Base-by-base conservation (phyloP, 106 monocot species). In the Platanthera guangdongensis region DNA sequence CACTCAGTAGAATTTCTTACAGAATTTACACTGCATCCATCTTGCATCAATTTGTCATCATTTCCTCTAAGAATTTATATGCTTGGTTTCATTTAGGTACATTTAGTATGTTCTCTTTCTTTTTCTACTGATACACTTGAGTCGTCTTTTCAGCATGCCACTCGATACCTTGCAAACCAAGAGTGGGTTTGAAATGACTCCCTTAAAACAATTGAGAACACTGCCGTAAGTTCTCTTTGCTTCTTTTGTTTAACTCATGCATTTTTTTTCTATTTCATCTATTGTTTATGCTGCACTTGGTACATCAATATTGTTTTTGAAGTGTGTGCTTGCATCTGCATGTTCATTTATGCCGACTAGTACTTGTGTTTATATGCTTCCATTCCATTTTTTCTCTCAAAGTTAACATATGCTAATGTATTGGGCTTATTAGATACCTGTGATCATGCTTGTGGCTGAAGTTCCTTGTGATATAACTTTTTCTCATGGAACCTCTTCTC, bases 101-200 rank as follows among this genome's bases (percentile, higher is more conserved):
- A 10, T 65, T 4, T 13, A 65, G 28, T 32, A 32, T 65, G 25
- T 19, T 65, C 10, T 32, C 2, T 45, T 50, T 32, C 50, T 45
- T 46, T 50, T 68, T 10, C 22, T 73, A 67, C 51, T 75, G 48
- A 50, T 74, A 7, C 32, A 39, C 18, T 62, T 76, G 9, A 1
- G 76, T 80, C 77, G 53, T 18, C 22, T 53, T 84, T n/a, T 30
- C 90, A 99, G 99, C 99, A 94, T 88, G 99, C 94, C 75, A 92
- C 99, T 78, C 86, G 99, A 73, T 92, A 94, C 65, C 99, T 99
- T 75, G 86, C 86, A 55, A 99, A 99, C 83, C 99, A 99, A 75
- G 99, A 99, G 46, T 99, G 99, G 99, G 99, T 99, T 74, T 83
- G 94, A 83, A 94, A 86, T 87, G 99, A 99, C 64, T 99, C 99